Evolutionary conservation across 2,329 filamentous ascomycete species (phyloP).

Genomic region (Sarocladium kiliense): DNA sequence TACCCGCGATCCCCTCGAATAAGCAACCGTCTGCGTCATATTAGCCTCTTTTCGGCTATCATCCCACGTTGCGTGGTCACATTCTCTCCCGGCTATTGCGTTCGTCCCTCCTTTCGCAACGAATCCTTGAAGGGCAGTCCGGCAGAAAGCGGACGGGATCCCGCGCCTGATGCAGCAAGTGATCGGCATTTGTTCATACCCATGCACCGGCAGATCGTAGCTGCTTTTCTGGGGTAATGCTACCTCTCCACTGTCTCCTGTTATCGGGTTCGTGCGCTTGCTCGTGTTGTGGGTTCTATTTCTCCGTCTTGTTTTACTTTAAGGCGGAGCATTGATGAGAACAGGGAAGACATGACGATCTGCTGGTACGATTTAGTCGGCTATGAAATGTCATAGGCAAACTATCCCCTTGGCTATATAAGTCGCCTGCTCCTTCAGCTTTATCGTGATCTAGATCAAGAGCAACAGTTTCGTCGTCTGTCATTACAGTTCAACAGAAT

Average conservation of each 20-base stretch:
- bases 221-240: constrained; percentile 4
- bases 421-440: neutral
- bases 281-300: neutral
- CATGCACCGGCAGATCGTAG: constrained; percentile 3
- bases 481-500: neutral
- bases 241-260: neutral
- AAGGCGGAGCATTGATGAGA: neutral
- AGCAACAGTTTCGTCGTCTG: neutral
- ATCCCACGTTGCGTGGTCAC: neutral
- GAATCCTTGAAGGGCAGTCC: neutral
- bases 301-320: constrained; percentile 7
- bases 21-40: neutral
- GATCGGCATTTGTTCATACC: neutral
- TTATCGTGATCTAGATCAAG: neutral
- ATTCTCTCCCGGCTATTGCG: neutral
- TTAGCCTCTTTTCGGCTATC: constrained; percentile 4
- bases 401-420: neutral
- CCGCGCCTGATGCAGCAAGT: constrained; percentile 3
- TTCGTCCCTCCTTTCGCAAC: neutral
- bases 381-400: neutral
- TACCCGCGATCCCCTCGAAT: neutral
- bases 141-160: neutral
- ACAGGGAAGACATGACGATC: neutral
- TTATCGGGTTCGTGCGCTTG: constrained; percentile 1
- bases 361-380: neutral